Base-by-base conservation (phyloP, 2,329 filamentous ascomycete genomes). In the Colletotrichum euphorbiae region DNA sequence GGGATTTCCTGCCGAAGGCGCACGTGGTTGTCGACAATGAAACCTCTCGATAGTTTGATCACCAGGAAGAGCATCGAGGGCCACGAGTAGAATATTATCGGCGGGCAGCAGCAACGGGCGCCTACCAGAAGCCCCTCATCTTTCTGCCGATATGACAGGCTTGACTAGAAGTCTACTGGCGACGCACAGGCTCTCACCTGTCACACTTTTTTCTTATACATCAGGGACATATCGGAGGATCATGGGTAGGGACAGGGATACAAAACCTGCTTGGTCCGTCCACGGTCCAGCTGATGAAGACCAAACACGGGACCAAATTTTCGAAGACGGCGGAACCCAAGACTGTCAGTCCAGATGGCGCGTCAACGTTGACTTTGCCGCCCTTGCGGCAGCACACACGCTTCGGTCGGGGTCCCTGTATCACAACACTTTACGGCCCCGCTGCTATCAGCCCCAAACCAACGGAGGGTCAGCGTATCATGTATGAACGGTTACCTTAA, bases 111-210 rank as follows among this genome's bases (percentile, higher is more conserved):
- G 48, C 33, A 48, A 54, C 57, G 33, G 17, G 50, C 55, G 48
- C 21, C 43, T 51, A 21, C 43, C 17, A 43, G 50, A 42, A 48
- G 42, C 42, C 36, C 38, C 36, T 56, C 55, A n/a, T 45, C 21
- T 24, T 56, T 36, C 40, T 57, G 63, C 31, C 50, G 43, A 45
- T 36, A 56, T 62, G 67, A 61, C 62, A 67, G 43, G 62, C 56
- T 43, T 36, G 42, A 31, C 62, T 62, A 21, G 11, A 69, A 61
- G 55, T 67, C 24, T 54, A 48, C 45, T 21, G 48, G 50, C 42
- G n/a, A 52, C 65, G 68, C 68, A 69, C 68, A 69, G 65, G 68
- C 68, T 60, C 48, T 54, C 48, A 33, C 46, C 59, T 61, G 65
- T 58, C 57, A 69, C 68, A 60, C 42, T 50, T 68, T 48, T 33